Percentiles rank a stretch among this genome's conserved stretches.
Conservation (phyloP, 768 basidiomycete species). For the Hemileccinum rubropunctum region DNA sequence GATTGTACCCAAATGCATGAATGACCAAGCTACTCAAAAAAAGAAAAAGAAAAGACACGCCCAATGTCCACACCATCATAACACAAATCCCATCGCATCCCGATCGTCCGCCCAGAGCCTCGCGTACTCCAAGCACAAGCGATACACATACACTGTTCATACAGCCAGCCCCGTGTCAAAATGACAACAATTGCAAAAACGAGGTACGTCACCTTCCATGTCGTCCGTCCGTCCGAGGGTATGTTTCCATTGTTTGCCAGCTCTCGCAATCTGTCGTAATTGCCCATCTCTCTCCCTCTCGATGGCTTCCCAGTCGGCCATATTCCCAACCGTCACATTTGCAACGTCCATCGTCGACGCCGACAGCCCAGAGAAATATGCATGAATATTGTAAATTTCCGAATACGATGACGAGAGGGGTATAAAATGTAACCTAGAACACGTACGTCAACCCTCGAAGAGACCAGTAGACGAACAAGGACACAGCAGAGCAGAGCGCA, state of each 20-base stretch:
- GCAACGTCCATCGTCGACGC: conserved; percentile 50
- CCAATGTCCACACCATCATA: conserved; percentile 8
- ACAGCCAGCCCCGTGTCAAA: not conserved
- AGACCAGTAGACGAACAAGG: not conserved
- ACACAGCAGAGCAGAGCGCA: not conserved
- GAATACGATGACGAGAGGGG: conserved; percentile 82
- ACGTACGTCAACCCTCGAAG: not conserved
- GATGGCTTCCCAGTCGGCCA: conserved; percentile 29
- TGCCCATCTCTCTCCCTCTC: conserved; percentile 65
- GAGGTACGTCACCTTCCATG: conserved; percentile 80
- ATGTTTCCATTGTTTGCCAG: conserved; percentile 92
- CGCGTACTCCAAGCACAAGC: conserved; percentile 87
- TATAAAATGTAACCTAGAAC: conserved; percentile 86
- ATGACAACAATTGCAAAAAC: too few species aligned
- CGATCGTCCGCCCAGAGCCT: conserved; percentile 83
- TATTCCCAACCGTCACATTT: conserved; percentile 43
- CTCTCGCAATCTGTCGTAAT: conserved; percentile 78
- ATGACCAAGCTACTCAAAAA: too few species aligned
- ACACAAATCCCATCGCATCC: conserved; percentile 53
- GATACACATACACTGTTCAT: conserved; percentile 72
- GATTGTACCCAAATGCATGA: too few species aligned
- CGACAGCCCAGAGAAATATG: conserved; percentile 89
- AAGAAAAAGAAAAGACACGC: too few species aligned
- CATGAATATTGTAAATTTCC: conserved; percentile 92
- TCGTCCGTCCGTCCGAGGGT: conserved; percentile 79